Percentiles rank a stretch among this genome's conserved stretches.
Conservation (phyloP, 2,329 filamentous ascomycete genomes). For the Coniochaeta sp. region DNA sequence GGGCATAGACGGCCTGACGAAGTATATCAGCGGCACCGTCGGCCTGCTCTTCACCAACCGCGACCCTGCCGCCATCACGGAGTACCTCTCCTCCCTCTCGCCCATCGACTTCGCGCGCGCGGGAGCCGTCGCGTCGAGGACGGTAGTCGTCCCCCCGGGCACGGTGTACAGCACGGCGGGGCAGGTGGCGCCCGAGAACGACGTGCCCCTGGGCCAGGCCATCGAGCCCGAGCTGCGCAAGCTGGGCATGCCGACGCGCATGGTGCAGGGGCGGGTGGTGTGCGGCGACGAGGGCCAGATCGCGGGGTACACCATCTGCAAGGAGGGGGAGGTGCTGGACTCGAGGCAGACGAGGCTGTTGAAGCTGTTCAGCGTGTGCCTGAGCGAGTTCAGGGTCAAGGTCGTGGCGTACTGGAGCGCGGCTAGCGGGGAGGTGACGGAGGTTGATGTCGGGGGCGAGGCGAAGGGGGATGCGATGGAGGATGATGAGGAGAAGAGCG, state of each 20-base stretch:
- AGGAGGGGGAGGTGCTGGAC: slow-evolving; percentile 77
- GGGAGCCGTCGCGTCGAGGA: slow-evolving; percentile 65
- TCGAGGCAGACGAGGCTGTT: slow-evolving; percentile 87
- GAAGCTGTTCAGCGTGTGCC: slow-evolving; percentile 86
- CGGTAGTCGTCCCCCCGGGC: slow-evolving; percentile 77
- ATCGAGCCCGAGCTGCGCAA: slow-evolving; percentile 86
- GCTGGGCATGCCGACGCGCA: slow-evolving; percentile 80
- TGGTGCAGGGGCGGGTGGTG: slow-evolving; percentile 83
- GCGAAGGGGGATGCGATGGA: slow-evolving; percentile 10
- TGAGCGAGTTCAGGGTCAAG: slow-evolving; percentile 83
- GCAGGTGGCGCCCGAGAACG: slow-evolving; percentile 71
- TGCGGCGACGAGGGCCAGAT: slow-evolving; percentile 45
- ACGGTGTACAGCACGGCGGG: slow-evolving; percentile 74
- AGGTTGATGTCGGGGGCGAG: slow-evolving; percentile 32
- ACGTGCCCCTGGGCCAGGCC: slow-evolving; percentile 80
- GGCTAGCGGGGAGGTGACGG: slow-evolving; percentile 51
- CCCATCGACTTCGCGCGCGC: slow-evolving; percentile 89
- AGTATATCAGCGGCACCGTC: slow-evolving; percentile 71
- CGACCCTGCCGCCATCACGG: slow-evolving; percentile 54
- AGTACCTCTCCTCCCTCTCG: slow-evolving; percentile 65
- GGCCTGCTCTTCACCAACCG: slow-evolving; percentile 89
- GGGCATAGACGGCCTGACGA: slow-evolving; percentile 63
- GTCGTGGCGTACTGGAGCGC: slow-evolving; percentile 68
- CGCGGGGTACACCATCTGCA: slow-evolving; percentile 68
- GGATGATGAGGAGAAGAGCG: slow-evolving; percentile 14